phyloP scores from a whole-genome alignment of 805 yeast genomes.

The Yarrowia phangngaensis region DNA sequence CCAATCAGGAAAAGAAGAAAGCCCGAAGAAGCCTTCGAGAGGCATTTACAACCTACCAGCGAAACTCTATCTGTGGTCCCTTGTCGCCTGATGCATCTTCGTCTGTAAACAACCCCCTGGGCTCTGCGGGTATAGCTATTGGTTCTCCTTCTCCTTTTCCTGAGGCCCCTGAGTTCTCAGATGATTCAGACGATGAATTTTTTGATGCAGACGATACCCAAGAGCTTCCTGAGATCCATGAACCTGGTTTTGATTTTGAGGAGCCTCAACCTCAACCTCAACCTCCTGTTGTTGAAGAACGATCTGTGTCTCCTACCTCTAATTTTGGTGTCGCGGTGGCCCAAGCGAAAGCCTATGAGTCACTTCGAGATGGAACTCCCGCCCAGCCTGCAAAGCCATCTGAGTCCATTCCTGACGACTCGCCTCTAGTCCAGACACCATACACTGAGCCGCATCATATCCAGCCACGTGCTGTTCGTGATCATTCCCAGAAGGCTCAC shows the following conservation, averaged over 20 bases:
- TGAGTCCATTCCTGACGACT: constrained; percentile 8
- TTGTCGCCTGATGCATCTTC: constrained; percentile 21
- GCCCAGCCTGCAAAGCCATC: constrained; percentile 21
- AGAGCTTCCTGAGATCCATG: constrained; percentile 19
- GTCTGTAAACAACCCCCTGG: constrained; percentile 9
- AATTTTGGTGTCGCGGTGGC: constrained; percentile 11
- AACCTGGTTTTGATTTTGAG: constrained; percentile 16
- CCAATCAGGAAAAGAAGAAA: constrained; percentile 37
- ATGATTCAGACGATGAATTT: constrained; percentile 40
- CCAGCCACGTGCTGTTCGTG: too few relatives aligned
- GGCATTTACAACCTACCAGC: constrained; percentile 23
- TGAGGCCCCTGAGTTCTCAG: constrained; percentile 33
- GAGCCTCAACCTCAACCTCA: background rate
- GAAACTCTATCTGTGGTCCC: constrained; percentile 28
- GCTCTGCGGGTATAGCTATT: constrained; percentile 21
- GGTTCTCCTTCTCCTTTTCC: constrained; percentile 36
- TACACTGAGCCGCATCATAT: constrained; percentile 25
- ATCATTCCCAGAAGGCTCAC: background rate
- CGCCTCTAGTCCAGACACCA: constrained; percentile 11
- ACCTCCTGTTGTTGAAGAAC: too few relatives aligned
- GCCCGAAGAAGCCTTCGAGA: constrained; percentile 33
- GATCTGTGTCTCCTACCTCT: background rate
- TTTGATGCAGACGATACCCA: constrained; percentile 38
- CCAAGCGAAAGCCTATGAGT: constrained; percentile 16
- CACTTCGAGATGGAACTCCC: constrained; percentile 1